Percentiles rank a stretch among this genome's conserved stretches.
Evolutionary conservation across 768 basidiomycete species (phyloP).

Genomic region (Coprinellus micaceus): DNA sequence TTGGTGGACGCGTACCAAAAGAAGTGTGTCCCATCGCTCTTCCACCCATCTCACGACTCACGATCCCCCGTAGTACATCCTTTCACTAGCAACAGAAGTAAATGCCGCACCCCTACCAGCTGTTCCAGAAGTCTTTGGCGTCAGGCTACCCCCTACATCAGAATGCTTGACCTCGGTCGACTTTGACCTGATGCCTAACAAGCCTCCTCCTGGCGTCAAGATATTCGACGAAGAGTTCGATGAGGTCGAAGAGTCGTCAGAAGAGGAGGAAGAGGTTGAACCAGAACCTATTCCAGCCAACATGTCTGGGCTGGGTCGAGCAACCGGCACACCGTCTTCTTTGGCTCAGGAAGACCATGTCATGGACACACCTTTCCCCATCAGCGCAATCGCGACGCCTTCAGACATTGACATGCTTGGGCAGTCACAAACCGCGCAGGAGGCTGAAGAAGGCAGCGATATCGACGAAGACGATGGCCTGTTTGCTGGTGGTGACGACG

Average conservation of each 20-base stretch:
- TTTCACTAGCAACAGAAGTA: slow-evolving; percentile 78
- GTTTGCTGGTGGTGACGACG: slow-evolving; percentile 73
- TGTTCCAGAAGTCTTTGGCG: slow-evolving; percentile 86
- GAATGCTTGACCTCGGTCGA: slow-evolving; percentile 78
- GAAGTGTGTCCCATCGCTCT: slow-evolving; percentile 50
- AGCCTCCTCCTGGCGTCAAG: slow-evolving; percentile 73
- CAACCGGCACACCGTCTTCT: slow-evolving; percentile 21
- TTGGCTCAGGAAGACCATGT: slow-evolving; percentile 33
- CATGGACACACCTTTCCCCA: slow-evolving; percentile 51
- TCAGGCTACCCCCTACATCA: slow-evolving; percentile 66
- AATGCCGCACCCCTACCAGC: slow-evolving; percentile 77
- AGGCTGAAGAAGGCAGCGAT: slow-evolving; percentile 64
- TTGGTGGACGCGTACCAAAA: slow-evolving; percentile 84
- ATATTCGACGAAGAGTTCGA: slow-evolving; percentile 80
- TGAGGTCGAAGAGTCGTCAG: slow-evolving; percentile 74
- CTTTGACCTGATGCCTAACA: slow-evolving; percentile 84
- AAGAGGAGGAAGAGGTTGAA: slow-evolving; percentile 60
- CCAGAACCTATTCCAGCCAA: slow-evolving; percentile 28
- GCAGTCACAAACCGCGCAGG: slow-evolving; percentile 19
- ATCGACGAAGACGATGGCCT: slow-evolving; percentile 75
- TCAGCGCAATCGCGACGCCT: slow-evolving; percentile 59
- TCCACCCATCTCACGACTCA: neutral
- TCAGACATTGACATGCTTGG: slow-evolving; percentile 68
- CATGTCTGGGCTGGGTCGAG: slow-evolving; percentile 5
- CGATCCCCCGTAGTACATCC: slow-evolving; percentile 51